A percentile compares a stretch with the other conserved stretches of the same genome.
phyloP scores from a whole-genome alignment of 2,329 filamentous ascomycete species.

The Bertia moriformis region DNA sequence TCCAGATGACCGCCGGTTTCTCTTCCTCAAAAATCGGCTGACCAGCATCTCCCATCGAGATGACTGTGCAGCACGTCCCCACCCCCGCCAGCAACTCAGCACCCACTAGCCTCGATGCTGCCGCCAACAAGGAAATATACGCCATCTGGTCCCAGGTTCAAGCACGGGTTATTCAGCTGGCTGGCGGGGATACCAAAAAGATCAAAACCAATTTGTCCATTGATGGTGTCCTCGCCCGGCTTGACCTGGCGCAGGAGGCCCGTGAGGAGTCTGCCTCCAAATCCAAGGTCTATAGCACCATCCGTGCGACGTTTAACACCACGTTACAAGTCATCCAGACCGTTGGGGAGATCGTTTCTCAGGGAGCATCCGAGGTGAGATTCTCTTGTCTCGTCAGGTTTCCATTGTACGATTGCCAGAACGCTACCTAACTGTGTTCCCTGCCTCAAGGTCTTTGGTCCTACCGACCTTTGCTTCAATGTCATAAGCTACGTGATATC shows the following conservation, averaged over 20 bases:
- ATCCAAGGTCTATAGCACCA: constrained; percentile 10
- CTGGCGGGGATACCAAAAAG: constrained; percentile 1
- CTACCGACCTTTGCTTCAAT: constrained; percentile 16
- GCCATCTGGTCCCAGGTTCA: not conserved
- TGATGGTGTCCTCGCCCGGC: constrained; percentile 11
- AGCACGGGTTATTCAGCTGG: not conserved
- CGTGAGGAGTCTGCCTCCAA: constrained; percentile 12
- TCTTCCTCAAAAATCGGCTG: too few species aligned
- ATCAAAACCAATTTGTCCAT: too few species aligned
- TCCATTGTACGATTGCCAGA: constrained; percentile 3
- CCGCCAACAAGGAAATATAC: not conserved
- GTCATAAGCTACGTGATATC: constrained; percentile 19
- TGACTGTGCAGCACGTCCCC: too few species aligned
- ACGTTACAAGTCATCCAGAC: constrained; percentile 17
- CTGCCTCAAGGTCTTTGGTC: constrained; percentile 18
- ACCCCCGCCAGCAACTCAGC: too few species aligned
- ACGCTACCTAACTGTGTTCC: not conserved
- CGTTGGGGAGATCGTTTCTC: constrained; percentile 16
- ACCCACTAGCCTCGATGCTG: too few species aligned
- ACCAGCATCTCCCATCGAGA: too few species aligned
- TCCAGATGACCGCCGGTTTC: too few species aligned
- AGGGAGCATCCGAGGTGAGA: constrained; percentile 11
- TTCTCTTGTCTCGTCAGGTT: not conserved
- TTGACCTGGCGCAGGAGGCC: constrained; percentile 11
- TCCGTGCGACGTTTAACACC: too few species aligned